Conservation (phyloP, 768 basidiomycete genomes). For the Podaxis mareebaensis region DNA sequence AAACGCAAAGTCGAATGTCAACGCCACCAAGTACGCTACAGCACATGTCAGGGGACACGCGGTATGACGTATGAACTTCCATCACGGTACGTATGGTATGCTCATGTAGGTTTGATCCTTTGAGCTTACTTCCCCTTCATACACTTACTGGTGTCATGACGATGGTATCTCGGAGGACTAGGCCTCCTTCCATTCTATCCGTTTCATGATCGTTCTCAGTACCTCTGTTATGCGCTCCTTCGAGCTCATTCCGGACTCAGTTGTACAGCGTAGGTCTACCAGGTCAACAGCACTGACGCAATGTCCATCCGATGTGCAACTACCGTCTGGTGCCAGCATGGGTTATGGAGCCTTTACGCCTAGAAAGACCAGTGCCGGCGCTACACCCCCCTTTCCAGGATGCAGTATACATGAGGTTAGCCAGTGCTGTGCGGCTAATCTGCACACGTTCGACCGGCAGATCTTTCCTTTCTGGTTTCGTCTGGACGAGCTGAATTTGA, state of each 20-base stretch:
- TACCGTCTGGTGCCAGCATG: too few relatives aligned
- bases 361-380: too few relatives aligned
- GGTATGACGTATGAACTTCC: conserved; percentile 1
- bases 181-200: background rate
- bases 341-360: too few relatives aligned
- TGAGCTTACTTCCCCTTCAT: background rate
- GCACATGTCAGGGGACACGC: conserved; percentile 2
- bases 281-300: too few relatives aligned
- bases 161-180: background rate
- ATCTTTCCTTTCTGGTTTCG: too few relatives aligned
- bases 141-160: background rate
- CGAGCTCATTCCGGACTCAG: background rate
- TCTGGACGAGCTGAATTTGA: too few relatives aligned
- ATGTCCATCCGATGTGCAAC: too few relatives aligned
- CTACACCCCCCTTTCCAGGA: too few relatives aligned
- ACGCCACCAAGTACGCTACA: background rate
- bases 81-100: background rate
- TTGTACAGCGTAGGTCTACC: background rate
- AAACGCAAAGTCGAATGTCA: background rate
- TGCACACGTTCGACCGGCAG: too few relatives aligned
- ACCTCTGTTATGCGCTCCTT: background rate
- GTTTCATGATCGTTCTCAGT: background rate
- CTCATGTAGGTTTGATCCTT: background rate
- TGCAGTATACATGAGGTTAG: too few relatives aligned
- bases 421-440: too few relatives aligned